These are phyloP conservation scores for Sugiyamaella xylanicola DNA, from an alignment of 1,139 yeast genomes.

Conservation along the genomic window DNA sequence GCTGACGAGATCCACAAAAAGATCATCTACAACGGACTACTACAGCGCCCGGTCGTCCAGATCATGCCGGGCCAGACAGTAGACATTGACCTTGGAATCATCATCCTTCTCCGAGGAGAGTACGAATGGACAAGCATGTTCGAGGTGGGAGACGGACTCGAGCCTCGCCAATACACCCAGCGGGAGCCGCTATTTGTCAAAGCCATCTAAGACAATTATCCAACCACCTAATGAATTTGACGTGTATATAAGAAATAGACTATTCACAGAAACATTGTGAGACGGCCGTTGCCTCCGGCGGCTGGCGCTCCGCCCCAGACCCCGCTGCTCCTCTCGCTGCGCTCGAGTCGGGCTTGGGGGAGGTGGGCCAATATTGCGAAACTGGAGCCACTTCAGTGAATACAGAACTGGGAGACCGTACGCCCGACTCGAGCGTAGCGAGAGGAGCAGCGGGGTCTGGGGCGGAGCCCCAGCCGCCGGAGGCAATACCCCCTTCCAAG, in stretches of 20 bases:
- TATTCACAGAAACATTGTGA: slow-evolving; percentile 2
- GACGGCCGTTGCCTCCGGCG: not conserved
- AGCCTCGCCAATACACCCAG: slow-evolving; percentile 39
- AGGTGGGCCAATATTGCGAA: too few species aligned
- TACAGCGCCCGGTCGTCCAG: slow-evolving; percentile 55
- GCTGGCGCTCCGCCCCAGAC: too few species aligned
- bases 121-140: slow-evolving; percentile 78
- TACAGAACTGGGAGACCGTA: too few species aligned
- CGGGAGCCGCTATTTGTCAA: slow-evolving; percentile 42
- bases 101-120: slow-evolving; percentile 68
- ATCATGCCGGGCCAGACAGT: slow-evolving; percentile 50
- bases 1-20: slow-evolving; percentile 34
- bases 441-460: too few species aligned
- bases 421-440: too few species aligned
- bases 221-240: not conserved
- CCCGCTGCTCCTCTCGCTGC: too few species aligned
- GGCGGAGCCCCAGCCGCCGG: too few species aligned
- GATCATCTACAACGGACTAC: slow-evolving; percentile 57
- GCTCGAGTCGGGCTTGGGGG: too few species aligned
- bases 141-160: slow-evolving; percentile 46
- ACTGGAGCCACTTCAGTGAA: too few species aligned
- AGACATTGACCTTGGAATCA: slow-evolving; percentile 54
- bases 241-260: not conserved
- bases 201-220: slow-evolving; percentile 29
- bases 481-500: too few species aligned